These are phyloP conservation scores for Colletotrichum chrysophilum DNA, from an alignment of 2,329 filamentous ascomycete genomes.

Conservation along the genomic window DNA sequence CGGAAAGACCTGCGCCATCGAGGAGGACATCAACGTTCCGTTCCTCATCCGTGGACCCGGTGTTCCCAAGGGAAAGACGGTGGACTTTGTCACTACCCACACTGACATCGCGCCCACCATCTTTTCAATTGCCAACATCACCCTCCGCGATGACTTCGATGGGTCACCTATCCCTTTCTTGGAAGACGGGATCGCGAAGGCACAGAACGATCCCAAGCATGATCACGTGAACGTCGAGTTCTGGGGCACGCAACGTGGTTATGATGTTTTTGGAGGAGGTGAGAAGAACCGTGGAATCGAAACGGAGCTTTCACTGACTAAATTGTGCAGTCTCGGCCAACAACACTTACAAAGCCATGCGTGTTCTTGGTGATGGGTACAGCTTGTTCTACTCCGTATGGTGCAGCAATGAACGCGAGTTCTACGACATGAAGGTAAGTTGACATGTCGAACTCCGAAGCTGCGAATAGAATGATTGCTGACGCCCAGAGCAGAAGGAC, in stretches of 20 bases:
- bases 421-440: slow-evolving; percentile 64
- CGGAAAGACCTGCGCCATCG: slow-evolving; percentile 63
- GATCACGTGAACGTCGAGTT: slow-evolving; percentile 66
- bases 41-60: slow-evolving; percentile 61
- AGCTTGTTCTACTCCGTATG: slow-evolving; percentile 71
- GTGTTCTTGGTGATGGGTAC: slow-evolving; percentile 60
- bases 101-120: slow-evolving; percentile 69
- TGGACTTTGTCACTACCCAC: slow-evolving; percentile 60
- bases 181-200: slow-evolving; percentile 24
- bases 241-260: slow-evolving; percentile 46
- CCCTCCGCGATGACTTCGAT: slow-evolving; percentile 57
- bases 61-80: slow-evolving; percentile 42
- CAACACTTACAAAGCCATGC: slow-evolving; percentile 67
- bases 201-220: slow-evolving; percentile 32
- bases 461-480: neutral
- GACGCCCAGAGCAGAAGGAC: slow-evolving; percentile 43
- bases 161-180: slow-evolving; percentile 56
- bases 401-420: slow-evolving; percentile 71
- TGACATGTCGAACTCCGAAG: neutral
- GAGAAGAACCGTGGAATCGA: neutral
- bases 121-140: slow-evolving; percentile 47
- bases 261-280: slow-evolving; percentile 1
- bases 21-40: slow-evolving; percentile 65
- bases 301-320: neutral
- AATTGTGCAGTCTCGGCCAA: slow-evolving; percentile 27